These are phyloP conservation scores for Cyberlindnera nakhonratchasimensis DNA, from an alignment of 805 yeast species.

Conservation along the genomic window DNA sequence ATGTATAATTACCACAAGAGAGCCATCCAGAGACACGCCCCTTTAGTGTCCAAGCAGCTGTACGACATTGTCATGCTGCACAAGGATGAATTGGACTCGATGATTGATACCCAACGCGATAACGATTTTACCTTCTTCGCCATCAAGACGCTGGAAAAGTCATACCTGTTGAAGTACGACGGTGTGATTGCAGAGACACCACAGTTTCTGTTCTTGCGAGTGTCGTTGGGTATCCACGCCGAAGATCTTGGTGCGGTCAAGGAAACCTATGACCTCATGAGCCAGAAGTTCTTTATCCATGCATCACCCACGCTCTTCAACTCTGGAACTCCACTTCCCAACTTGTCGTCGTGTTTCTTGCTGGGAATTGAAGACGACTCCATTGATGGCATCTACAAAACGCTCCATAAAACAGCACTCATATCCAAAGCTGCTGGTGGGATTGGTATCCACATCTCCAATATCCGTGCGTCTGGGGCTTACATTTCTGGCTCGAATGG, in stretches of 20 bases:
- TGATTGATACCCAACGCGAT: conserved; percentile 69
- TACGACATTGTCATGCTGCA: conserved; percentile 58
- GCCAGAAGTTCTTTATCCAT: conserved; percentile 81
- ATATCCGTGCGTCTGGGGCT: conserved; percentile 86
- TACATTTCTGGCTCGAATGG: conserved; percentile 93
- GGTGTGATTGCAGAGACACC: conserved; percentile 82
- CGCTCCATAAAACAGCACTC: conserved; percentile 82
- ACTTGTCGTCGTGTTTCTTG: conserved; percentile 90
- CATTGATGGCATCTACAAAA: conserved; percentile 90
- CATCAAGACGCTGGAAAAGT: conserved; percentile 84
- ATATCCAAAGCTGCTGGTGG: conserved; percentile 97
- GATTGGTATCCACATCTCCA: conserved; percentile 83
- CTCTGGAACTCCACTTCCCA: conserved; percentile 83
- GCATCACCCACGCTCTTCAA: conserved; percentile 95
- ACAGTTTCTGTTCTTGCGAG: conserved; percentile 87
- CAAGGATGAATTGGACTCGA: conserved; percentile 67
- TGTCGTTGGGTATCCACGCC: conserved; percentile 87
- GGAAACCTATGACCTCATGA: conserved; percentile 88
- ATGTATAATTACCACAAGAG: conserved; percentile 73
- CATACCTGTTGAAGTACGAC: conserved; percentile 67
- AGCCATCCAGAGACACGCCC: conserved; percentile 50
- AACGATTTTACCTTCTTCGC: conserved; percentile 80
- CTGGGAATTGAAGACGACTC: conserved; percentile 92
- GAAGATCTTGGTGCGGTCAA: conserved; percentile 59
- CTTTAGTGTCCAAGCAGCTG: conserved; percentile 62